A percentile compares a stretch with the other conserved stretches of the same genome.
These are phyloP conservation scores for Leccinum olivaceopallidum DNA, from an alignment of 768 basidiomycete genomes.

Conservation along the genomic window DNA sequence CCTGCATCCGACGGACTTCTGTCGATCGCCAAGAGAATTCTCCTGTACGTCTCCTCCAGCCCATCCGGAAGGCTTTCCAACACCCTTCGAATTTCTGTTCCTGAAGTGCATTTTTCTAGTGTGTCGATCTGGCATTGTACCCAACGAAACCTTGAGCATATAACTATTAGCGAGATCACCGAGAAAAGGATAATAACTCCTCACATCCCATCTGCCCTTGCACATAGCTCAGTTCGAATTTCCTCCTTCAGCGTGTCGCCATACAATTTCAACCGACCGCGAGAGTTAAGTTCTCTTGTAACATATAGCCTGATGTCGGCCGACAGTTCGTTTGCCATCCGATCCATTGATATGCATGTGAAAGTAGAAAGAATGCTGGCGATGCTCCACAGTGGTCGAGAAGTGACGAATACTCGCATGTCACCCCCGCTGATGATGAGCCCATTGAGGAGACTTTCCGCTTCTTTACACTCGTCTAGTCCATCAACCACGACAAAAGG, in stretches of 20 bases:
- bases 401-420: constrained; percentile 9
- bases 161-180: neutral
- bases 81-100: constrained; percentile 1
- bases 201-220: constrained; percentile 24
- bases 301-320: constrained; percentile 16
- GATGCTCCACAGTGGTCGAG: constrained; percentile 11
- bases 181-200: neutral
- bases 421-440: constrained; percentile 2
- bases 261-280: constrained; percentile 5
- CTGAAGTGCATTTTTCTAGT: neutral
- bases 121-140: constrained; percentile 19
- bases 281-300: constrained; percentile 12
- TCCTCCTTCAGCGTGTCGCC: constrained; percentile 5
- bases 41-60: constrained; percentile 4
- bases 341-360: constrained; percentile 14
- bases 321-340: neutral
- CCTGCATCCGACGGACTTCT: too few species aligned
- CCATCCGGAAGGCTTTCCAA: constrained; percentile 14
- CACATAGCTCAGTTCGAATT: constrained; percentile 7
- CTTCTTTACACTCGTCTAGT: constrained; percentile 23
- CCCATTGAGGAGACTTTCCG: constrained; percentile 11
- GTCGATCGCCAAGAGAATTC: too few species aligned
- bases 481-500: constrained; percentile 22
- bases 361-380: neutral
- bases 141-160: constrained; percentile 13